These are phyloP conservation scores for Postia placenta DNA, from an alignment of 768 basidiomycete species.

Conservation along the genomic window DNA sequence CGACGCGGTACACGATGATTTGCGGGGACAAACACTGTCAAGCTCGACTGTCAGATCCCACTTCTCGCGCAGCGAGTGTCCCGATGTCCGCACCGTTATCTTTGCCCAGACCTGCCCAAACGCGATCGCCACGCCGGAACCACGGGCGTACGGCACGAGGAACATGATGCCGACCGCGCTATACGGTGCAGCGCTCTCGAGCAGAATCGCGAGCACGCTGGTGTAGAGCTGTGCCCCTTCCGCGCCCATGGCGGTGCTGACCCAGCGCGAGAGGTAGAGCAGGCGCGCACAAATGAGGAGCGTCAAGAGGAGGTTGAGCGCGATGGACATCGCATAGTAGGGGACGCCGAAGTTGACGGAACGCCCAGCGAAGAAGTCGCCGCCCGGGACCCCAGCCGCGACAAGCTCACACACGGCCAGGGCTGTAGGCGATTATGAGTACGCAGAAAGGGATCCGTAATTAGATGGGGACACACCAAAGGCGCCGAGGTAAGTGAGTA, in stretches of 20 bases:
- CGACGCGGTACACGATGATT: constrained; percentile 14
- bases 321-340: constrained; percentile 13
- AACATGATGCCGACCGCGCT: constrained; percentile 15
- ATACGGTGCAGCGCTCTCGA: constrained; percentile 19
- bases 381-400: constrained; percentile 9
- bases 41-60: too few relatives aligned
- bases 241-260: neutral
- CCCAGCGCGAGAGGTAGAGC: constrained; percentile 8
- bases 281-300: constrained; percentile 15
- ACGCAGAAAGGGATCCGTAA: neutral
- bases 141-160: constrained; percentile 15
- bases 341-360: constrained; percentile 10
- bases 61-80: too few relatives aligned
- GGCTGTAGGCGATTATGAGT: neutral
- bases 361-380: constrained; percentile 14
- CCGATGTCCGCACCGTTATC: constrained; percentile 15
- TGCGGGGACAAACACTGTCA: constrained; percentile 15
- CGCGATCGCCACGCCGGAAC: constrained; percentile 11
- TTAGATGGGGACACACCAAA: constrained; percentile 6
- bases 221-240: constrained; percentile 10
- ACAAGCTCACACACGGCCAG: constrained; percentile 14
- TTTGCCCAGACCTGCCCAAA: constrained; percentile 15
- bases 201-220: constrained; percentile 10
- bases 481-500: constrained; percentile 13
- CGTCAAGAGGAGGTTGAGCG: constrained; percentile 14